Evolutionary conservation across 441 rosid genomes (phyloP).

Genomic region (Adansonia rubrostipa): DNA sequence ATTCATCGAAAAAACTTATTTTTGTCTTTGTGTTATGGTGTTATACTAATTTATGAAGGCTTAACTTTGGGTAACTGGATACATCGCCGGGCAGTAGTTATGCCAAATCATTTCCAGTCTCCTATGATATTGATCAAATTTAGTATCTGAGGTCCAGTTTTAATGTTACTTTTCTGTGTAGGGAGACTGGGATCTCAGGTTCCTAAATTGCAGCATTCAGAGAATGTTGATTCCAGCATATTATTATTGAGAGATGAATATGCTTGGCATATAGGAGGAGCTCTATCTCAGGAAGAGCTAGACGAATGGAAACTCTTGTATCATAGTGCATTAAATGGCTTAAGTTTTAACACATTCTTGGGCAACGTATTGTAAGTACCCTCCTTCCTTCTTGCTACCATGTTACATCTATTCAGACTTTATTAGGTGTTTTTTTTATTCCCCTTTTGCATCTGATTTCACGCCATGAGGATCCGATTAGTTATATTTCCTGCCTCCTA

Average conservation of each 20-base stretch:
- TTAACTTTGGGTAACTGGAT: neutral
- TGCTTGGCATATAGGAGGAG: constrained; percentile 97
- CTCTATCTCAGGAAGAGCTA: constrained; percentile 73
- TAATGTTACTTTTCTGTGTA: constrained; percentile 33
- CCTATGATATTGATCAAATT: neutral
- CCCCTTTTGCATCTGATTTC: neutral
- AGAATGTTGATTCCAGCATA: constrained; percentile 50
- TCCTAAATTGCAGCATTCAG: constrained; percentile 55
- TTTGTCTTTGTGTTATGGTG: constrained; percentile 4
- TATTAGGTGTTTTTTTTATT: neutral
- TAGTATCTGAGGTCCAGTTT: neutral
- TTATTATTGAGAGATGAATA: constrained; percentile 66
- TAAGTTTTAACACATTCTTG: constrained; percentile 85
- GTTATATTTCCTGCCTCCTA: neutral
- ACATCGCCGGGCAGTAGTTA: neutral
- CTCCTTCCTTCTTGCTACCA: constrained; percentile 22
- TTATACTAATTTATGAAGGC: constrained; percentile 4
- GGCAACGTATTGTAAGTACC: constrained; percentile 67
- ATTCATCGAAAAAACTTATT: neutral
- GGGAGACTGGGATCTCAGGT: constrained; percentile 69
- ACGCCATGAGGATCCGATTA: neutral
- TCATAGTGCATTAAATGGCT: constrained; percentile 76
- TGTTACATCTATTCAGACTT: neutral
- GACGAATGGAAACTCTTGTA: constrained; percentile 86
- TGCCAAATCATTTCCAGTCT: neutral